A percentile compares a stretch with the other conserved stretches of the same genome.
Evolutionary conservation across 345 rosid species (phyloP).

Genomic region (Heritiera fomes): DNA sequence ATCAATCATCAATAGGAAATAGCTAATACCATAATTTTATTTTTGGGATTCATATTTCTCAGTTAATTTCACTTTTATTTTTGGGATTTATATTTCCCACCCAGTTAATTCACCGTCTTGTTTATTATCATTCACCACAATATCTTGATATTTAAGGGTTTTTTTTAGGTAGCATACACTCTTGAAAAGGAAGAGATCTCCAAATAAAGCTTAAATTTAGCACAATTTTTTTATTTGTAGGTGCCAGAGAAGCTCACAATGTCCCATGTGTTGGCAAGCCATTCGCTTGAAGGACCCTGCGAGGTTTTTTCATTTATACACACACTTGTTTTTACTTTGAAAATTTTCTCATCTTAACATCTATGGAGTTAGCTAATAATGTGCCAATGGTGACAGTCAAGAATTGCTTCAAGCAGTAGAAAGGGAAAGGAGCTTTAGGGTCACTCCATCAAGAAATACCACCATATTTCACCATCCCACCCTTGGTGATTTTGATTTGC

Average conservation of each 20-base stretch:
- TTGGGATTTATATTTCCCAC: neutral
- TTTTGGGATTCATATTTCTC: too few relatives aligned
- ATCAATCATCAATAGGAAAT: neutral
- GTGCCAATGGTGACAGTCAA: constrained; percentile 41
- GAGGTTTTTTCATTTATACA: constrained; percentile 38
- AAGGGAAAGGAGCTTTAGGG: constrained; percentile 55
- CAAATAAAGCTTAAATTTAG: neutral
- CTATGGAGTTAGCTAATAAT: constrained; percentile 16
- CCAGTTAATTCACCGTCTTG: neutral
- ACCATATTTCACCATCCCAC: constrained; percentile 68
- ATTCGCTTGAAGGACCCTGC: constrained; percentile 60
- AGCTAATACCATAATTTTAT: neutral
- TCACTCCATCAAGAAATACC: constrained; percentile 49
- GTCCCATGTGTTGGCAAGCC: constrained; percentile 82
- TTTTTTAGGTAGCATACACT: neutral
- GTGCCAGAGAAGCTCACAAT: constrained; percentile 80
- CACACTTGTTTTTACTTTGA: neutral
- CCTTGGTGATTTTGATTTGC: constrained; percentile 65
- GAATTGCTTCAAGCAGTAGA: constrained; percentile 73
- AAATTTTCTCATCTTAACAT: neutral
- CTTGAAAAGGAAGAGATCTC: neutral
- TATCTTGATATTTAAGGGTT: neutral
- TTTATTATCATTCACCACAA: neutral
- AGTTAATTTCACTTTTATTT: too few relatives aligned
- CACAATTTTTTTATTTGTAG: constrained; percentile 28